Conservation (phyloP, 2,329 filamentous ascomycete species). For the Harringtonia aguacate region DNA sequence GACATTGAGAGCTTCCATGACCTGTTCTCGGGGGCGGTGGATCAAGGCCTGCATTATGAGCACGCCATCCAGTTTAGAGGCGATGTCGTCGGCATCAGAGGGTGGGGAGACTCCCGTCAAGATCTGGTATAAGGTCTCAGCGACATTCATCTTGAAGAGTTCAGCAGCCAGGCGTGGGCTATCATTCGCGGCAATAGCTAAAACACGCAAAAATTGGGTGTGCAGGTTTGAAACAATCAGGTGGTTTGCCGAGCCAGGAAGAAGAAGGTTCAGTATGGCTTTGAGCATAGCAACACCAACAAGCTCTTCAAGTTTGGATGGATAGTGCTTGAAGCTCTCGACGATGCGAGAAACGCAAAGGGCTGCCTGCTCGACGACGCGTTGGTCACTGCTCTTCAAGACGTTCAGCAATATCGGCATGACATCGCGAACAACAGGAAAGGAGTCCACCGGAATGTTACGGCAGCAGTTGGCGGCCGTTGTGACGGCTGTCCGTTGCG, state of each 20-base stretch:
- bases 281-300: slow-evolving; percentile 80
- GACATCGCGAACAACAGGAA: slow-evolving; percentile 81
- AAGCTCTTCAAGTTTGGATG: slow-evolving; percentile 81
- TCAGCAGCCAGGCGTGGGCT: slow-evolving; percentile 82
- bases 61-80: slow-evolving; percentile 85
- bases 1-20: slow-evolving; percentile 94
- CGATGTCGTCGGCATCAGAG: slow-evolving; percentile 62
- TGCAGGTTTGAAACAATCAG: slow-evolving; percentile 90
- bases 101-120: slow-evolving; percentile 92
- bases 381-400: slow-evolving; percentile 82
- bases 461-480: slow-evolving; percentile 97
- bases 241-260: slow-evolving; percentile 83
- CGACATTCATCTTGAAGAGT: slow-evolving; percentile 90
- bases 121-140: slow-evolving; percentile 96
- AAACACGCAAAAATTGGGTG: slow-evolving; percentile 86
- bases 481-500: slow-evolving; percentile 90
- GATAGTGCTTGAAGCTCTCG: slow-evolving; percentile 88
- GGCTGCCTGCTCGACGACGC: slow-evolving; percentile 93
- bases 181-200: slow-evolving; percentile 81
- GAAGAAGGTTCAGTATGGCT: slow-evolving; percentile 73
- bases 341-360: slow-evolving; percentile 92
- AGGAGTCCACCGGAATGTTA: slow-evolving; percentile 90
- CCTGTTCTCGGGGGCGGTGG: slow-evolving; percentile 87
- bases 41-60: slow-evolving; percentile 98
- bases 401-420: slow-evolving; percentile 94